Evolutionary conservation across 805 yeast species (phyloP).

Genomic region (Starmerella lactis-condensi): DNA sequence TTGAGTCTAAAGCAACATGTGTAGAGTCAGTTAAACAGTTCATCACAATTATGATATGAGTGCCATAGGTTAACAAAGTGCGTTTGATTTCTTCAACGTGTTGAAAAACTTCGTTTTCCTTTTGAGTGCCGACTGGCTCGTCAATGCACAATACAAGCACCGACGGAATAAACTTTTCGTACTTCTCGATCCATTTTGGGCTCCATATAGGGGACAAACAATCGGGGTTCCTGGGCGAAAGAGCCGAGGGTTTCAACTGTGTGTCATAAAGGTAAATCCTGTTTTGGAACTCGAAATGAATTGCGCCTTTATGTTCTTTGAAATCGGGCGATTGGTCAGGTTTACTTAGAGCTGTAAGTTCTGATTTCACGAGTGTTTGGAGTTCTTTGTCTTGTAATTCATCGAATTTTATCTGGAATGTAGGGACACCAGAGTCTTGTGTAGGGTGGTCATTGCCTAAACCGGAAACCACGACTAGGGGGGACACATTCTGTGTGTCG

Average conservation of each 20-base stretch:
- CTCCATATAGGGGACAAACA: conserved; percentile 29
- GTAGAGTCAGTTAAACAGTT: too few species aligned
- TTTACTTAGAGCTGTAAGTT: too few species aligned
- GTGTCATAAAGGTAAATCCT: conserved; percentile 5
- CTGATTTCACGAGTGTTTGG: too few species aligned
- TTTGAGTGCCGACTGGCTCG: conserved; percentile 16
- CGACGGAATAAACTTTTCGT: conserved; percentile 31
- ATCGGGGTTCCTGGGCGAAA: conserved; percentile 31
- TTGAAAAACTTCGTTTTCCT: conserved; percentile 19
- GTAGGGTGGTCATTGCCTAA: background rate
- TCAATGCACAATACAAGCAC: conserved; percentile 31
- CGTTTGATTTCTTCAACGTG: conserved; percentile 23
- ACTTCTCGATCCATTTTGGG: conserved; percentile 36
- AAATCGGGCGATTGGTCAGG: too few species aligned
- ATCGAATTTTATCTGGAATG: too few species aligned
- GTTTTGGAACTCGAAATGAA: conserved; percentile 6
- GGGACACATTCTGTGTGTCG: conserved; percentile 2
- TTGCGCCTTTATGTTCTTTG: too few species aligned
- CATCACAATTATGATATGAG: conserved; percentile 24
- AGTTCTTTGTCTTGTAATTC: too few species aligned
- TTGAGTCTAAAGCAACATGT: too few species aligned
- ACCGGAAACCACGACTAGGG: conserved; percentile 7
- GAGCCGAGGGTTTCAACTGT: conserved; percentile 17
- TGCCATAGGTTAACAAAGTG: conserved; percentile 19
- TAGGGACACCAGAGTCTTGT: too few species aligned